phyloP scores from a whole-genome alignment of 805 yeast genomes.

The Candida boidinii region DNA sequence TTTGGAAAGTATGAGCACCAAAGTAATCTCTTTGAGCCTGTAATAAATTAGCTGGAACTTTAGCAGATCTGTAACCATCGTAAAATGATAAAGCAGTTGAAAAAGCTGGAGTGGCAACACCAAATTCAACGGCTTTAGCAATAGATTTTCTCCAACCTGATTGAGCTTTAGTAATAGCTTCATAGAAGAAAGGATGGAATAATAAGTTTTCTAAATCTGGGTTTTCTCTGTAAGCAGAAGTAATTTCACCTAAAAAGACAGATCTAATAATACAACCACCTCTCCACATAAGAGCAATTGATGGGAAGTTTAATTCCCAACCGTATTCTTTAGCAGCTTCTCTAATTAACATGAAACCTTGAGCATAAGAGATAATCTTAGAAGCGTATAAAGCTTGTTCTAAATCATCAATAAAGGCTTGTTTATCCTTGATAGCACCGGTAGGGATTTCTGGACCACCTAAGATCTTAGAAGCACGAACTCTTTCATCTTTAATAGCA shows the following conservation, averaged over 20 bases:
- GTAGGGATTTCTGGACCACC: constrained; percentile 69
- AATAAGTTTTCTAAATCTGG: constrained; percentile 92
- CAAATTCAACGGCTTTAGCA: constrained; percentile 68
- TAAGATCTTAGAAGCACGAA: constrained; percentile 68
- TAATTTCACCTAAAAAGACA: constrained; percentile 94
- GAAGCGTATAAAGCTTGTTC: constrained; percentile 99
- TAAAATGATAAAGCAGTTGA: constrained; percentile 94
- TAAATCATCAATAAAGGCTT: constrained; percentile 81
- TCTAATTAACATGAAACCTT: constrained; percentile 98
- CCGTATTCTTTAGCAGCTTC: constrained; percentile 96
- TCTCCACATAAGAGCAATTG: constrained; percentile 99
- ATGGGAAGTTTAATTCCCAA: constrained; percentile 97
- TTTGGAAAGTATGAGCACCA: constrained; percentile 98
- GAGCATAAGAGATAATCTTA: constrained; percentile 96
- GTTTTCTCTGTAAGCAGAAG: constrained; percentile 89
- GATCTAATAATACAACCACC: constrained; percentile 99
- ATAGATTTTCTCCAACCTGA: constrained; percentile 89
- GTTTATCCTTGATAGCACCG: constrained; percentile 63
- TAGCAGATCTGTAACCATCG: constrained; percentile 96
- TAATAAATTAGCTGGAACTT: constrained; percentile 93
- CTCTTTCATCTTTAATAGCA: constrained; percentile 87
- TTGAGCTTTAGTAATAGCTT: constrained; percentile 91
- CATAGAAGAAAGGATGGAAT: constrained; percentile 89
- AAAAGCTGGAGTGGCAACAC: constrained; percentile 98
- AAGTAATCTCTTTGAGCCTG: constrained; percentile 99